These are phyloP conservation scores for Trametes sanguinea DNA, from an alignment of 768 basidiomycete species.

Conservation along the genomic window DNA sequence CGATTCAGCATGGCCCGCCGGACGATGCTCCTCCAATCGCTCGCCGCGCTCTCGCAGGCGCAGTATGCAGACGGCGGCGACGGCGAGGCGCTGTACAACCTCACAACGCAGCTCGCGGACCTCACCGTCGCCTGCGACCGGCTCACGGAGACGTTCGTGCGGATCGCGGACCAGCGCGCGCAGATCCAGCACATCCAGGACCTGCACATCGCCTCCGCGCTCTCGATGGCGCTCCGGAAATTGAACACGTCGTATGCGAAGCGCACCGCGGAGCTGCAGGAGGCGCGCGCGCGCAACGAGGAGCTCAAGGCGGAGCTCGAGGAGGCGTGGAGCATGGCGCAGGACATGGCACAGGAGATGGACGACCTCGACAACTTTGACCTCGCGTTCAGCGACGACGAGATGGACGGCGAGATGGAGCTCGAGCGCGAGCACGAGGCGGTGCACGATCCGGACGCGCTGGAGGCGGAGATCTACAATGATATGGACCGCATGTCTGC, in stretches of 20 bases:
- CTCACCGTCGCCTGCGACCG: slow-evolving; percentile 60
- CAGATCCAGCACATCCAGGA: slow-evolving; percentile 65
- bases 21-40: slow-evolving; percentile 70
- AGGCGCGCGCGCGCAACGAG: slow-evolving; percentile 48
- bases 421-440: not conserved
- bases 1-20: slow-evolving; percentile 66
- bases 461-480: slow-evolving; percentile 33
- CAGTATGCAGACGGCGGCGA: slow-evolving; percentile 35
- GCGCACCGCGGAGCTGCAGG: slow-evolving; percentile 57
- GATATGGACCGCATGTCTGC: slow-evolving; percentile 21
- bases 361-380: slow-evolving; percentile 55
- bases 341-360: slow-evolving; percentile 69
- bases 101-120: slow-evolving; percentile 62
- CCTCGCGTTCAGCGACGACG: slow-evolving; percentile 22
- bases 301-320: slow-evolving; percentile 70
- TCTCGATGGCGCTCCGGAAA: slow-evolving; percentile 77
- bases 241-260: slow-evolving; percentile 74
- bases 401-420: slow-evolving; percentile 12
- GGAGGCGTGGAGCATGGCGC: slow-evolving; percentile 81
- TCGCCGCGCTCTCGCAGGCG: slow-evolving; percentile 52
- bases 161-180: slow-evolving; percentile 59
- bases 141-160: slow-evolving; percentile 56
- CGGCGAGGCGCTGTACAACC: slow-evolving; percentile 41
- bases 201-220: slow-evolving; percentile 72
- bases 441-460: slow-evolving; percentile 11